Conservation (phyloP, 768 basidiomycete species). For the Punctularia strigosozonata region DNA sequence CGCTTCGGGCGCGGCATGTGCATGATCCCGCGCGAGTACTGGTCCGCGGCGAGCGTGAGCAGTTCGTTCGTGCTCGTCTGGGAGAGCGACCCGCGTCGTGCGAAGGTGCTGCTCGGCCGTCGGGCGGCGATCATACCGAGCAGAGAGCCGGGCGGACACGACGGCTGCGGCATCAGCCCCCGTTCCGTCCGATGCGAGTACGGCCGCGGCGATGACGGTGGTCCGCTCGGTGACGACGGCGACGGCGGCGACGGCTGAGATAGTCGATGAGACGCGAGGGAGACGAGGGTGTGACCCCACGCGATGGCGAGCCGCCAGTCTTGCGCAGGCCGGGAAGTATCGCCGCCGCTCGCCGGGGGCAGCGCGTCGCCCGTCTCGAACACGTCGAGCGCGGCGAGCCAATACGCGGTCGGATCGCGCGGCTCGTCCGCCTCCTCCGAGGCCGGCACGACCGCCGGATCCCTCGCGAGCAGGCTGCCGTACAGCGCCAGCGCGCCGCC, state of each 20-base stretch:
- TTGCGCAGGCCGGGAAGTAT: constrained; percentile 19
- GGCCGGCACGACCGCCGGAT: too few species aligned
- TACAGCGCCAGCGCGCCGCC: constrained; percentile 55
- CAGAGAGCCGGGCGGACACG: constrained; percentile 40
- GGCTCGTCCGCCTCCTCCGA: constrained; percentile 43
- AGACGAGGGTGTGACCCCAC: constrained; percentile 56
- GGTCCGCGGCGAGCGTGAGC: constrained; percentile 52
- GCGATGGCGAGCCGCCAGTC: constrained; percentile 62
- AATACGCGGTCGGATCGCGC: constrained; percentile 36
- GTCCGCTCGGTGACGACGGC: too few species aligned
- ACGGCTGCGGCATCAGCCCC: too few species aligned
- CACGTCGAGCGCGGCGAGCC: constrained; percentile 59
- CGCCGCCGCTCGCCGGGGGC: constrained; percentile 25
- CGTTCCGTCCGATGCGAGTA: constrained; percentile 12
- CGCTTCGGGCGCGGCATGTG: constrained; percentile 48
- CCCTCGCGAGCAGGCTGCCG: constrained; percentile 46
- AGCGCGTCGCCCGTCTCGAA: constrained; percentile 59
- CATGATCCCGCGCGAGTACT: constrained; percentile 58
- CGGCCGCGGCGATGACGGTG: background rate
- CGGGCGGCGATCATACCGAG: constrained; percentile 36
- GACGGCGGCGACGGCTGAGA: background rate
- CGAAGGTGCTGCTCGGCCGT: constrained; percentile 38
- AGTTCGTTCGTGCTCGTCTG: constrained; percentile 35
- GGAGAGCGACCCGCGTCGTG: constrained; percentile 33
- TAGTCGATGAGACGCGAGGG: constrained; percentile 38